These are phyloP conservation scores for Tylopilus sp. DNA, from an alignment of 768 basidiomycete species.

Conservation along the genomic window DNA sequence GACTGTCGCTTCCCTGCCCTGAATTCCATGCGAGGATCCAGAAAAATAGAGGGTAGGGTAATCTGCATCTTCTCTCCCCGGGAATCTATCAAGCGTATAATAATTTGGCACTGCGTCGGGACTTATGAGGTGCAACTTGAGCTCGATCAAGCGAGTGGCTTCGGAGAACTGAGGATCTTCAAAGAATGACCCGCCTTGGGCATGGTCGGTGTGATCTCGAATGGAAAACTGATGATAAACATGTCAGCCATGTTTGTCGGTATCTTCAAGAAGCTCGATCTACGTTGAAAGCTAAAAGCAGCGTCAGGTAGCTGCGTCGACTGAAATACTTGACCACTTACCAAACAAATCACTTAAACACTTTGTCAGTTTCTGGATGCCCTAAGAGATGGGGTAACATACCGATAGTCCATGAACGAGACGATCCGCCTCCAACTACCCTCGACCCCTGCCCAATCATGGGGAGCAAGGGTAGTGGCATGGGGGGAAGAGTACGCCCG, in stretches of 20 bases:
- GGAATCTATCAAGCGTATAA: conserved; percentile 21
- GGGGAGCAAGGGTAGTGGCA: conserved; percentile 25
- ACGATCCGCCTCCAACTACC: conserved; percentile 74
- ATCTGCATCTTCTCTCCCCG: conserved; percentile 18
- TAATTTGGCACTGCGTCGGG: conserved; percentile 16
- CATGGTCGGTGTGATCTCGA: conserved; percentile 23
- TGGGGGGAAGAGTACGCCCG: conserved; percentile 55
- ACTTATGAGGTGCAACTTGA: conserved; percentile 49
- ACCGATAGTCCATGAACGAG: conserved; percentile 80
- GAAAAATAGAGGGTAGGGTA: conserved; percentile 47
- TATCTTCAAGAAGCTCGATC: conserved; percentile 8
- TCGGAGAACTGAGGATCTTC: conserved; percentile 54
- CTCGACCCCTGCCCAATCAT: conserved; percentile 74
- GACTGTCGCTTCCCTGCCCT: conserved; percentile 41
- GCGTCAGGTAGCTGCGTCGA: not conserved
- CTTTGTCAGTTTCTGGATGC: conserved; percentile 32
- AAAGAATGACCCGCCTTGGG: conserved; percentile 40
- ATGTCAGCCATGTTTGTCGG: conserved; percentile 3
- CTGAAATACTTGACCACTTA: conserved; percentile 6
- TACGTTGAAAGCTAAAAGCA: conserved; percentile 48
- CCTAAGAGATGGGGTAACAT: conserved; percentile 6
- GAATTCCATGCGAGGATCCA: conserved; percentile 43
- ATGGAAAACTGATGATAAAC: conserved; percentile 6
- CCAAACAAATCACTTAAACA: conserved; percentile 23
- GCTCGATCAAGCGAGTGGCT: conserved; percentile 59